A percentile compares a stretch with the other conserved stretches of the same genome.
Conservation (phyloP, 2,329 filamentous ascomycete genomes). For the Penicillium sp. region DNA sequence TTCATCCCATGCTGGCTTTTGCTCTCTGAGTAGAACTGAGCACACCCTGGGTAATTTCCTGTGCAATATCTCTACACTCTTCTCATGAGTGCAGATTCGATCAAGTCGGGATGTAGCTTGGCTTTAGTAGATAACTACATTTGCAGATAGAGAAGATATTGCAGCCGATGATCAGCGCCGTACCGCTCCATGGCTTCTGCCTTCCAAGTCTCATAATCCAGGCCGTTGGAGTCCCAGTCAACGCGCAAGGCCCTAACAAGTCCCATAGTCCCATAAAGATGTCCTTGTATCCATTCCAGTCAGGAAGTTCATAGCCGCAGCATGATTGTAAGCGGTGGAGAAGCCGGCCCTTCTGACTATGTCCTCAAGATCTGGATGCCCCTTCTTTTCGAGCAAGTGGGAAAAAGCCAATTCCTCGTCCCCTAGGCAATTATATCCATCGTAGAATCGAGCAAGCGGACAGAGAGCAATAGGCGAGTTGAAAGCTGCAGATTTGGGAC, state of each 20-base stretch:
- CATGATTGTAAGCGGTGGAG: slow-evolving; percentile 44
- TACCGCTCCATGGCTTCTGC: background rate
- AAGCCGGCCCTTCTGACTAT: slow-evolving; percentile 39
- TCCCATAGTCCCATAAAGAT: background rate
- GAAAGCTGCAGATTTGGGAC: slow-evolving; percentile 39
- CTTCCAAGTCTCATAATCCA: background rate
- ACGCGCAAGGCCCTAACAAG: background rate
- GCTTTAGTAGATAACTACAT: too few species aligned
- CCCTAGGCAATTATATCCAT: slow-evolving; percentile 34
- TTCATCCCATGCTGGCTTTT: too few species aligned
- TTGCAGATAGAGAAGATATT: too few species aligned
- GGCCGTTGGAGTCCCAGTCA: background rate
- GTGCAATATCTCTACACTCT: too few species aligned
- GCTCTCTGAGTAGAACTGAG: too few species aligned
- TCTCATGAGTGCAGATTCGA: too few species aligned
- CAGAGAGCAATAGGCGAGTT: slow-evolving; percentile 44
- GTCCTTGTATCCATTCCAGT: slow-evolving; percentile 42
- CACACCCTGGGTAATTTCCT: too few species aligned
- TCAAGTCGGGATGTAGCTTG: too few species aligned
- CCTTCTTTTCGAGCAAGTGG: slow-evolving; percentile 33
- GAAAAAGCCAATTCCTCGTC: slow-evolving; percentile 42
- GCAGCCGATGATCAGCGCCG: background rate
- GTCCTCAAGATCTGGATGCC: slow-evolving; percentile 35
- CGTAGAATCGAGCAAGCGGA: slow-evolving; percentile 43
- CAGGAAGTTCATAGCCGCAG: slow-evolving; percentile 42